These are phyloP conservation scores for Erysimum pusillum DNA, from an alignment of 441 rosid species.

Conservation along the genomic window DNA sequence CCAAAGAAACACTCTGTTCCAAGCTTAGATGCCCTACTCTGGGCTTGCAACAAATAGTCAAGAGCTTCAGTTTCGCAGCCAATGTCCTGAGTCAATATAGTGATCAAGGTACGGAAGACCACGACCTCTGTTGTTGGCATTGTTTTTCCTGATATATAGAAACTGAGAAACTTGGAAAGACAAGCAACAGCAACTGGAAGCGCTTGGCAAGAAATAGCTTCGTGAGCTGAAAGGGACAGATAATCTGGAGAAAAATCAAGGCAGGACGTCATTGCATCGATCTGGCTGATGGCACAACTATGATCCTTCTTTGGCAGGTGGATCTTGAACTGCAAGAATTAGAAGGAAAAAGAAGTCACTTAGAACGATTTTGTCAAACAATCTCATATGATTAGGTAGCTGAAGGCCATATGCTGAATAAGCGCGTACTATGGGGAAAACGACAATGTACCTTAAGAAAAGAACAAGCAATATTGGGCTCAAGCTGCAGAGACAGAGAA, in stretches of 20 bases:
- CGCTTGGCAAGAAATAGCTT: conserved; percentile 88
- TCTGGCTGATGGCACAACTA: conserved; percentile 71
- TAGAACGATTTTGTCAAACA: conserved; percentile 15
- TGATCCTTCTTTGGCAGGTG: conserved; percentile 68
- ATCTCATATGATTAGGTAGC: too few species aligned
- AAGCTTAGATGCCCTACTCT: conserved; percentile 66
- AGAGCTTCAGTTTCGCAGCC: conserved; percentile 72
- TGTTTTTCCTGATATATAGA: conserved; percentile 65
- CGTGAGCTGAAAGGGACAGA: conserved; percentile 89
- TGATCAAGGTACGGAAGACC: conserved; percentile 79
- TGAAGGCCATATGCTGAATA: not conserved
- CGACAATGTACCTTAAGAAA: conserved; percentile 82
- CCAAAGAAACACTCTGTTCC: conserved; percentile 82
- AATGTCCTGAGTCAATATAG: conserved; percentile 66
- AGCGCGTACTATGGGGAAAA: not conserved
- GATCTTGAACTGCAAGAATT: conserved; percentile 81
- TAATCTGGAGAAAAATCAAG: conserved; percentile 87
- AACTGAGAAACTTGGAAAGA: conserved; percentile 76
- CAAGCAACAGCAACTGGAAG: conserved; percentile 80
- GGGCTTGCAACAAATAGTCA: conserved; percentile 64
- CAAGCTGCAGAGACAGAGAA: conserved; percentile 75
- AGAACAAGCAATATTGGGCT: conserved; percentile 77
- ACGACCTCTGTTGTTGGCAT: conserved; percentile 80
- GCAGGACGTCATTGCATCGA: conserved; percentile 74
- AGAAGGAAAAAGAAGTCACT: conserved; percentile 40